A percentile compares a stretch with the other conserved stretches of the same genome.
These are phyloP conservation scores for Brassica nigra DNA, from an alignment of 345 rosid genomes.

Conservation along the genomic window DNA sequence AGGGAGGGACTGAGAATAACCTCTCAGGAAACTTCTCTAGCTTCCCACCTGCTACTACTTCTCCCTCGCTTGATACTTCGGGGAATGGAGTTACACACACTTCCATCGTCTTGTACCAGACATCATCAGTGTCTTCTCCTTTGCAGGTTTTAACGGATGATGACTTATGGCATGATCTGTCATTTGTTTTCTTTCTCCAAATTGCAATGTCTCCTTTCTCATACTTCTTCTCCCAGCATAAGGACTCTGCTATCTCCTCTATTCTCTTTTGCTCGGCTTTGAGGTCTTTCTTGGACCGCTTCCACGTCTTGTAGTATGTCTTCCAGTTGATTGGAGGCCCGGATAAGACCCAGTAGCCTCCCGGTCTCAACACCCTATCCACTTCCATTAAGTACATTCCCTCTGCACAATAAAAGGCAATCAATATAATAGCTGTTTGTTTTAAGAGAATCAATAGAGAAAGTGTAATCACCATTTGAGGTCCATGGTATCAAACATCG, in stretches of 20 bases:
- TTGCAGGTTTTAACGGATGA: conserved; percentile 50
- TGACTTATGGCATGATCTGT: conserved; percentile 56
- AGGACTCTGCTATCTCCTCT: conserved; percentile 75
- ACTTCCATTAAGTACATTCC: conserved; percentile 92
- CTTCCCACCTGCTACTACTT: conserved; percentile 77
- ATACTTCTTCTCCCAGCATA: conserved; percentile 99
- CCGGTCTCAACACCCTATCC: conserved; percentile 95
- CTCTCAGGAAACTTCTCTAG: conserved; percentile 87
- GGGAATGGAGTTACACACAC: conserved; percentile 76
- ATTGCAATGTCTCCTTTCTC: conserved; percentile 96
- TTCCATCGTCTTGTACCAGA: conserved; percentile 86
- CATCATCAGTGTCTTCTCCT: conserved; percentile 57
- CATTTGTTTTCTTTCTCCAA: conserved; percentile 68
- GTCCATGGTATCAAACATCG: conserved; percentile 96
- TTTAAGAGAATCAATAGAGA: neutral
- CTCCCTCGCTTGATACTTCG: conserved; percentile 56
- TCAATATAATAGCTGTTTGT: too few relatives aligned
- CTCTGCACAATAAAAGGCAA: conserved; percentile 43
- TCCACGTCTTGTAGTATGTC: conserved; percentile 84
- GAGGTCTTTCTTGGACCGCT: conserved; percentile 74
- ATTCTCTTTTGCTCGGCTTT: conserved; percentile 80
- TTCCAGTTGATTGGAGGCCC: conserved; percentile 99
- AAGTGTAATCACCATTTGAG: neutral
- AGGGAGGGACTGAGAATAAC: conserved; percentile 79
- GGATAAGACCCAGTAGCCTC: conserved; percentile 95